Evolutionary conservation across 805 yeast species (phyloP).

Genomic region (Teunomyces barrocoloradensis): DNA sequence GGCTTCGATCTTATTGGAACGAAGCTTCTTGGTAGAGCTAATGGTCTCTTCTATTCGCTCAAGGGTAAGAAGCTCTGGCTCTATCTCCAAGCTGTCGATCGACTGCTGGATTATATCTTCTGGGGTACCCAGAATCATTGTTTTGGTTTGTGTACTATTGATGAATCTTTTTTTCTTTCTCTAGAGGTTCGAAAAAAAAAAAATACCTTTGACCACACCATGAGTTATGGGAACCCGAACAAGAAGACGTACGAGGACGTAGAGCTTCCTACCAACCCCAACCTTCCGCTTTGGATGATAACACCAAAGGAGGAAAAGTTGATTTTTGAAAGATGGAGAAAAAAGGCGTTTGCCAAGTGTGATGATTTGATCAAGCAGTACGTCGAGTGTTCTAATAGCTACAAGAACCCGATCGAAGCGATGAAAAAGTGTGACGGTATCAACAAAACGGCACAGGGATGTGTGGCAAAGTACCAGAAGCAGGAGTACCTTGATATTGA

Average conservation of each 20-base stretch:
- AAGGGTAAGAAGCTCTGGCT: constrained; percentile 47
- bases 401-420: constrained; percentile 57
- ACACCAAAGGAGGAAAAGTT: constrained; percentile 76
- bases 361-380: constrained; percentile 68
- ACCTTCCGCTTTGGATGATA: constrained; percentile 71
- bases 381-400: constrained; percentile 61
- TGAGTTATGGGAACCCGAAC: constrained; percentile 22
- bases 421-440: constrained; percentile 64
- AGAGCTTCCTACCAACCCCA: constrained; percentile 41
- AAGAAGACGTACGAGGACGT: constrained; percentile 37
- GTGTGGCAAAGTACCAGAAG: constrained; percentile 60
- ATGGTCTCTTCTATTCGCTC: constrained; percentile 43
- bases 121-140: constrained; percentile 32
- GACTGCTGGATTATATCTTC: constrained; percentile 40
- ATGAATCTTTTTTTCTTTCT: not conserved
- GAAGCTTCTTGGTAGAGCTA: constrained; percentile 22
- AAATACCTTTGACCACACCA: constrained; percentile 5
- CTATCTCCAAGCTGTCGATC: constrained; percentile 48
- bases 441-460: constrained; percentile 56
- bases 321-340: constrained; percentile 68
- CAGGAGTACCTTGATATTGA: constrained; percentile 67
- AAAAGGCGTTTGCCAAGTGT: constrained; percentile 61
- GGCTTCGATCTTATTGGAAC: constrained; percentile 22
- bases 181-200: not conserved
- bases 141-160: not conserved